Percentiles rank a stretch among this genome's conserved stretches.
phyloP scores from a whole-genome alignment of 805 yeast genomes.

The Saccharomyces paradoxus region DNA sequence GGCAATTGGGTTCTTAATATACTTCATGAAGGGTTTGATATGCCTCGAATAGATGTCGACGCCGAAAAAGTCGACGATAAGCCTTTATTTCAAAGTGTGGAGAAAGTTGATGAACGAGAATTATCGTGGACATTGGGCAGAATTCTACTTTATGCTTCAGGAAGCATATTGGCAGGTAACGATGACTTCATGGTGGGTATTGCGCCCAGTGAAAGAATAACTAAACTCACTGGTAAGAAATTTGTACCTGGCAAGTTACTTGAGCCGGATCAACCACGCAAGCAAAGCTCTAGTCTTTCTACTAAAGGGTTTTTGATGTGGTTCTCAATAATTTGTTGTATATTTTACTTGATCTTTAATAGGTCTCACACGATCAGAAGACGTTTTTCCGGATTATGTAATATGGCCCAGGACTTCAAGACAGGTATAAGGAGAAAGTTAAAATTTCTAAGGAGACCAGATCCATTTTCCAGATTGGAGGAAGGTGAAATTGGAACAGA shows the following conservation, averaged over 20 bases:
- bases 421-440: not conserved
- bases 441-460: not conserved
- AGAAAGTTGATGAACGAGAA: constrained; percentile 73
- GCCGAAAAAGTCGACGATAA: constrained; percentile 15
- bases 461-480: constrained; percentile 4
- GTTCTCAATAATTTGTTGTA: not conserved
- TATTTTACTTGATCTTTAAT: not conserved
- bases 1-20: constrained; percentile 90
- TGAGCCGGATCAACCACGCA: not conserved
- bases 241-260: constrained; percentile 21
- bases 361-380: not conserved
- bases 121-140: constrained; percentile 94
- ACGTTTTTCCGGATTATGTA: not conserved
- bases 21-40: constrained; percentile 83
- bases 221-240: constrained; percentile 13
- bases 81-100: constrained; percentile 75
- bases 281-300: not conserved
- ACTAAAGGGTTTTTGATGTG: not conserved
- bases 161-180: constrained; percentile 38
- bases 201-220: constrained; percentile 19
- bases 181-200: constrained; percentile 18
- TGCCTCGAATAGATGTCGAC: constrained; percentile 59
- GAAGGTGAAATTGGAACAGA: constrained; percentile 2
- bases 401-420: not conserved
- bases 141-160: constrained; percentile 72